A percentile compares a stretch with the other conserved stretches of the same genome.
phyloP scores from a whole-genome alignment of 75 land plant species.

The Isoetes taiwanensis region DNA sequence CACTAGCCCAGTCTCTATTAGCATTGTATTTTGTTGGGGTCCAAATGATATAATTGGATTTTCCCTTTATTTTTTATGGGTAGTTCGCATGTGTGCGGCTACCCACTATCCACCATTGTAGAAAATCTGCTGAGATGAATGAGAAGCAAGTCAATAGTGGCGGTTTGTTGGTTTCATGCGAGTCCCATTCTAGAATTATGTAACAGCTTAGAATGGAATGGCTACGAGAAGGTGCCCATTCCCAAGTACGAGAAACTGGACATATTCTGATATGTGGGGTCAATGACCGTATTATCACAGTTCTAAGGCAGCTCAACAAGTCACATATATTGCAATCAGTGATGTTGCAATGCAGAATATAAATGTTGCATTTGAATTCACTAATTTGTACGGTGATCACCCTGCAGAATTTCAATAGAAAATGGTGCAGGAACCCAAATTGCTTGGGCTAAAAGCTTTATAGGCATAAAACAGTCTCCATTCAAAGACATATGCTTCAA shows the following conservation, averaged over 20 bases:
- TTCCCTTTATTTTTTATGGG: no score
- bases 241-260: constrained; percentile 65
- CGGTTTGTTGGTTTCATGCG: no score
- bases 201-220: constrained; percentile 76
- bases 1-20: no score
- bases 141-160: no score
- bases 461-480: constrained; percentile 41
- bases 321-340: constrained; percentile 54
- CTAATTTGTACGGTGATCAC: constrained; percentile 50
- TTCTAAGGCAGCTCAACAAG: constrained; percentile 75
- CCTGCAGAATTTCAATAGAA: constrained; percentile 55
- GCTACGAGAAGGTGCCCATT: constrained; percentile 78
- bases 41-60: no score
- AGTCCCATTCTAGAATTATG: no score
- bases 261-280: constrained; percentile 87
- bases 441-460: constrained; percentile 37
- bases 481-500: constrained; percentile 45
- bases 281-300: constrained; percentile 57
- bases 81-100: no score
- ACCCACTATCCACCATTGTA: no score
- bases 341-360: constrained; percentile 43
- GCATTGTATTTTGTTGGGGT: no score
- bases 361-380: constrained; percentile 39
- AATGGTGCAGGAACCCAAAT: constrained; percentile 45
- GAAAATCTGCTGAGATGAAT: no score